phyloP scores from a whole-genome alignment of 345 rosid species.

The Aurinia saxatilis region DNA sequence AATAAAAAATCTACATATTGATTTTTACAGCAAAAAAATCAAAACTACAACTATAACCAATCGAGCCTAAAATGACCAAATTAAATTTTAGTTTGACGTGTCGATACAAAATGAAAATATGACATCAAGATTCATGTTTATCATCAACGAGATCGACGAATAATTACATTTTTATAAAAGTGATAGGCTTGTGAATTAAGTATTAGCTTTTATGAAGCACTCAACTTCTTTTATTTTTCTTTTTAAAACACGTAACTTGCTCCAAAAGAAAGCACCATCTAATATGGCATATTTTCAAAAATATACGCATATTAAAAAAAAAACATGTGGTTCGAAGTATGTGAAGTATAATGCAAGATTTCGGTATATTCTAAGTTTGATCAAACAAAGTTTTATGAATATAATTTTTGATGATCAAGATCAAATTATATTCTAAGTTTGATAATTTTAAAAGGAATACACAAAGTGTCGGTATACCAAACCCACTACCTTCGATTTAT shows the following conservation, averaged over 20 bases:
- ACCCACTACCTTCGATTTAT: conserved; percentile 18
- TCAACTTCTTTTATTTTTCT: neutral
- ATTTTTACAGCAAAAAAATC: too few relatives aligned
- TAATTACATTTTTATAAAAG: neutral
- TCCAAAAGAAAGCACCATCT: conserved; percentile 18
- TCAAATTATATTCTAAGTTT: neutral
- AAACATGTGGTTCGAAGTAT: conserved; percentile 14
- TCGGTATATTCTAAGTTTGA: neutral
- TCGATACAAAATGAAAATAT: neutral
- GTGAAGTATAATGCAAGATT: conserved; percentile 16
- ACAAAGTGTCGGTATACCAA: conserved; percentile 28
- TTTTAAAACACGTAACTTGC: conserved; percentile 17
- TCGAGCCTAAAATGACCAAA: too few relatives aligned
- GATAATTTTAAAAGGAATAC: neutral
- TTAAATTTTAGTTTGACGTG: neutral
- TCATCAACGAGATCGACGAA: neutral
- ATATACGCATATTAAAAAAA: conserved; percentile 8
- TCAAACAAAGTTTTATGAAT: neutral
- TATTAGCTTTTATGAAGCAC: conserved; percentile 5
- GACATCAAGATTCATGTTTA: neutral
- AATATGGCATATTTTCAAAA: conserved; percentile 9
- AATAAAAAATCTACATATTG: too few relatives aligned
- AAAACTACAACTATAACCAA: too few relatives aligned
- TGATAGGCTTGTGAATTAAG: conserved; percentile 5
- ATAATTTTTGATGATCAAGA: neutral